These are phyloP conservation scores for Leccinum fuscescens DNA, from an alignment of 1,284 basidiomycete species.

Conservation along the genomic window DNA sequence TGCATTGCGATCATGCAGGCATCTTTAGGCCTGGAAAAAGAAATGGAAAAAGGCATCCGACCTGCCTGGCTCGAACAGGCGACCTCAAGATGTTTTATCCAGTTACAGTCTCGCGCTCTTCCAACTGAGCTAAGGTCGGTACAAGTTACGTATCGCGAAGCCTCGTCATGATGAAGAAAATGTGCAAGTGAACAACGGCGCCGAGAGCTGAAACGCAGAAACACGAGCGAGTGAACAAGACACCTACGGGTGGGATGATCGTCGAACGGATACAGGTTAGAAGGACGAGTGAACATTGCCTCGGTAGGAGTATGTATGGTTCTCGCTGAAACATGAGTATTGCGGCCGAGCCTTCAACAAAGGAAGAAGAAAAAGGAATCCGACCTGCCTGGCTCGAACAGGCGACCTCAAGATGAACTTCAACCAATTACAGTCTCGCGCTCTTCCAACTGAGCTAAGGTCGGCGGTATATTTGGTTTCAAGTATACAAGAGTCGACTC, in stretches of 20 bases:
- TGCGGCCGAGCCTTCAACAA: background rate
- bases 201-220: too few relatives aligned
- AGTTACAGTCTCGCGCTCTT: slow-evolving; percentile 35
- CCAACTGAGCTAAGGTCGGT: slow-evolving; percentile 40
- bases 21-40: too few relatives aligned
- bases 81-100: slow-evolving; percentile 44
- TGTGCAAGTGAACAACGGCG: too few relatives aligned
- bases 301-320: too few relatives aligned
- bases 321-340: too few relatives aligned
- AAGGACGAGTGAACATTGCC: too few relatives aligned
- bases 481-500: background rate
- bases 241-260: too few relatives aligned
- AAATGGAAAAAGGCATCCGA: slow-evolving; percentile 28
- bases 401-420: slow-evolving; percentile 48
- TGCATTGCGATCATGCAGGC: too few relatives aligned
- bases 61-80: slow-evolving; percentile 60
- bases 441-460: slow-evolving; percentile 41
- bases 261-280: too few relatives aligned
- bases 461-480: slow-evolving; percentile 17
- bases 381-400: slow-evolving; percentile 59
- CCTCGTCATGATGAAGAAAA: too few relatives aligned
- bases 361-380: slow-evolving; percentile 2
- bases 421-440: slow-evolving; percentile 28
- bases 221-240: too few relatives aligned
- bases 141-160: background rate